These are phyloP conservation scores for Xylariaceae sp. DNA, from an alignment of 2,329 filamentous ascomycete genomes.

Conservation along the genomic window DNA sequence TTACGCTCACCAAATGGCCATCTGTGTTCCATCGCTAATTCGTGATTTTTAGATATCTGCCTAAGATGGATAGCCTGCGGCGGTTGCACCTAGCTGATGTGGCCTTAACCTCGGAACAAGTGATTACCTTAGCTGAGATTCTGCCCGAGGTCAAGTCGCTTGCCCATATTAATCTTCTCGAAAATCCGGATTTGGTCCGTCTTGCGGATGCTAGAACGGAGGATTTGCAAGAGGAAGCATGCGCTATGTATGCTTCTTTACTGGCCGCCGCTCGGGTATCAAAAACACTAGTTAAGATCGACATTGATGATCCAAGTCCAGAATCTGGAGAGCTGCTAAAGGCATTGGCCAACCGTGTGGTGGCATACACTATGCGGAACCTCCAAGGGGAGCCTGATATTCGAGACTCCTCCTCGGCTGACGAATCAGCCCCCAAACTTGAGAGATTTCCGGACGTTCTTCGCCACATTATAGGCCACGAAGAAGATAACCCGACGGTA, in stretches of 20 bases:
- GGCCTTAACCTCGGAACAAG: conserved; percentile 78
- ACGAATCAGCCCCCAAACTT: conserved; percentile 33
- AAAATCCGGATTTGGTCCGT: conserved; percentile 68
- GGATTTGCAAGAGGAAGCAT: conserved; percentile 83
- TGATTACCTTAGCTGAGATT: conserved; percentile 85
- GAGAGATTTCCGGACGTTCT: conserved; percentile 72
- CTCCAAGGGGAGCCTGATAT: conserved; percentile 68
- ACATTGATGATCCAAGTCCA: conserved; percentile 79
- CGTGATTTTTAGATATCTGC: conserved; percentile 59
- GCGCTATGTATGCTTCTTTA: conserved; percentile 85
- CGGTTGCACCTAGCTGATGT: conserved; percentile 85
- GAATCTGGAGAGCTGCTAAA: conserved; percentile 88
- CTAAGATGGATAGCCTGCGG: conserved; percentile 71
- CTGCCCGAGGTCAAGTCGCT: conserved; percentile 77
- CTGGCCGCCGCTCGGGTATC: conserved; percentile 84
- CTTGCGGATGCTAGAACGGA: conserved; percentile 74
- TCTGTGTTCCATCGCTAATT: conserved; percentile 13
- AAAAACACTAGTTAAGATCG: conserved; percentile 77
- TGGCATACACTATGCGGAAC: conserved; percentile 89
- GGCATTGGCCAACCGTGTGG: conserved; percentile 87
- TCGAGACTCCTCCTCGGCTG: conserved; percentile 31
- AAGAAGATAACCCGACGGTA: conserved; percentile 43
- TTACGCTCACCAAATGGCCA: conserved; percentile 8
- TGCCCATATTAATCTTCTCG: conserved; percentile 80
- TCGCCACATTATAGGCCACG: conserved; percentile 77